These are phyloP conservation scores for Auriscalpium vulgare DNA, from an alignment of 768 basidiomycete species.

Conservation along the genomic window DNA sequence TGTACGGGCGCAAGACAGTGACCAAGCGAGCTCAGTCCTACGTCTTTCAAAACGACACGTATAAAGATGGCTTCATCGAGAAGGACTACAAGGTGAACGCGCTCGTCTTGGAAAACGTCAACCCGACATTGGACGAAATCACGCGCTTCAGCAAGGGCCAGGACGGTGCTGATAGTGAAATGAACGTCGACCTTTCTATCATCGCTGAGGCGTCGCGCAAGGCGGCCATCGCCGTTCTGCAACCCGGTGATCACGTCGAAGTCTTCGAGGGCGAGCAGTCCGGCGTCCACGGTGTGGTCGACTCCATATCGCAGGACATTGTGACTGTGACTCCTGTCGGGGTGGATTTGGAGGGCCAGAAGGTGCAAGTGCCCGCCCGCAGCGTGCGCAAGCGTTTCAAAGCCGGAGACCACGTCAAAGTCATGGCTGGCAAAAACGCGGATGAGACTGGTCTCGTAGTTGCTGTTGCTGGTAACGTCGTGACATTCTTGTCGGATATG, in stretches of 20 bases:
- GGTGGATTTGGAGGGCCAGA: constrained; percentile 78
- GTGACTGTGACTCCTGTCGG: constrained; percentile 77
- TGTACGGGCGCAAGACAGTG: constrained; percentile 73
- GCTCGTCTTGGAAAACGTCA: constrained; percentile 78
- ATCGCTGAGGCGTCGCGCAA: constrained; percentile 91
- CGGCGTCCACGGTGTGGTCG: constrained; percentile 88
- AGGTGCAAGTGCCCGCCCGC: constrained; percentile 77
- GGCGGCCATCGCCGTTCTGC: constrained; percentile 87
- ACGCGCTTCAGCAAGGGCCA: constrained; percentile 77
- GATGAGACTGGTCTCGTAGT: constrained; percentile 97
- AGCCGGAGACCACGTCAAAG: constrained; percentile 97
- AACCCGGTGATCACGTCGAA: constrained; percentile 96
- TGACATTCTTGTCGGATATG: constrained; percentile 97
- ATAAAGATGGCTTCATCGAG: constrained; percentile 90
- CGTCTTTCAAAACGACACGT: constrained; percentile 90
- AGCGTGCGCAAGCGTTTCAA: constrained; percentile 94
- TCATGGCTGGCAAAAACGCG: constrained; percentile 89
- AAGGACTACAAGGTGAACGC: constrained; percentile 86
- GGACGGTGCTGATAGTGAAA: constrained; percentile 59
- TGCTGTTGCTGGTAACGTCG: constrained; percentile 80
- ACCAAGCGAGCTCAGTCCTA: constrained; percentile 66
- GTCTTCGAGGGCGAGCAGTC: constrained; percentile 96
- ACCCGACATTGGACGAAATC: constrained; percentile 95
- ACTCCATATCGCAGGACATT: constrained; percentile 80
- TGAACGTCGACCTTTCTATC: constrained; percentile 76